phyloP scores from a whole-genome alignment of 306 rosid species.

The Bauhinia variegata region DNA sequence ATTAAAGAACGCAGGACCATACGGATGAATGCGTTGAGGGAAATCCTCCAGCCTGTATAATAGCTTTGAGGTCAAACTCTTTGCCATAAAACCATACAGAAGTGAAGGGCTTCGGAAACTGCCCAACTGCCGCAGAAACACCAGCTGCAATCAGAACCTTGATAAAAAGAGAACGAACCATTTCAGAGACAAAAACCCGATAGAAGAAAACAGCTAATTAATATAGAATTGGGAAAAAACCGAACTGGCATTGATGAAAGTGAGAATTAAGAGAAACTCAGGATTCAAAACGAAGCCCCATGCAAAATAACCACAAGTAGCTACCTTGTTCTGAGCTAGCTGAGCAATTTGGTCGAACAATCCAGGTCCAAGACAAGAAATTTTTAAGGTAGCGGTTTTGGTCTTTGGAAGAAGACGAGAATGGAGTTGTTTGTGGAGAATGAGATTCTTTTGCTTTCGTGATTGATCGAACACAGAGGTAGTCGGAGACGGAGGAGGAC shows the following conservation, averaged over 20 bases:
- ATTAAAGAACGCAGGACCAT: slow-evolving; percentile 31
- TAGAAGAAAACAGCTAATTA: slow-evolving; percentile 7
- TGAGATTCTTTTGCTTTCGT: slow-evolving; percentile 19
- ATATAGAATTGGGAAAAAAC: slow-evolving; percentile 9
- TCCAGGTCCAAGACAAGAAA: slow-evolving; percentile 48
- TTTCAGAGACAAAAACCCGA: not conserved
- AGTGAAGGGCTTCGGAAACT: slow-evolving; percentile 78
- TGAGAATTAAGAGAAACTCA: slow-evolving; percentile 33
- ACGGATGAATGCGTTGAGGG: slow-evolving; percentile 96
- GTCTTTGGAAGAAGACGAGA: slow-evolving; percentile 30
- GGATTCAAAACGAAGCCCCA: not conserved
- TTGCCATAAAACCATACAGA: slow-evolving; percentile 68
- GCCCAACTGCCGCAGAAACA: slow-evolving; percentile 71
- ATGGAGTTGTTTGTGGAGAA: slow-evolving; percentile 21
- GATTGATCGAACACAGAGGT: slow-evolving; percentile 17
- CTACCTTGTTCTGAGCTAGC: slow-evolving; percentile 77
- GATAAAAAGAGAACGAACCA: not conserved
- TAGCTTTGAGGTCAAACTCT: slow-evolving; percentile 65
- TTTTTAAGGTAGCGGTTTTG: slow-evolving; percentile 38
- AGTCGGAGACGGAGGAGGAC: slow-evolving; percentile 37
- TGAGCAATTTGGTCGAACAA: slow-evolving; percentile 52
- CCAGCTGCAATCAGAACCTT: slow-evolving; percentile 84
- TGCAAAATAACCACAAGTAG: slow-evolving; percentile 15
- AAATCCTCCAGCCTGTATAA: slow-evolving; percentile 82
- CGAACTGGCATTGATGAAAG: not conserved